A percentile compares a stretch with the other conserved stretches of the same genome.
phyloP scores from a whole-genome alignment of 2,329 filamentous ascomycete species.

The Colletotrichum euphorbiae region DNA sequence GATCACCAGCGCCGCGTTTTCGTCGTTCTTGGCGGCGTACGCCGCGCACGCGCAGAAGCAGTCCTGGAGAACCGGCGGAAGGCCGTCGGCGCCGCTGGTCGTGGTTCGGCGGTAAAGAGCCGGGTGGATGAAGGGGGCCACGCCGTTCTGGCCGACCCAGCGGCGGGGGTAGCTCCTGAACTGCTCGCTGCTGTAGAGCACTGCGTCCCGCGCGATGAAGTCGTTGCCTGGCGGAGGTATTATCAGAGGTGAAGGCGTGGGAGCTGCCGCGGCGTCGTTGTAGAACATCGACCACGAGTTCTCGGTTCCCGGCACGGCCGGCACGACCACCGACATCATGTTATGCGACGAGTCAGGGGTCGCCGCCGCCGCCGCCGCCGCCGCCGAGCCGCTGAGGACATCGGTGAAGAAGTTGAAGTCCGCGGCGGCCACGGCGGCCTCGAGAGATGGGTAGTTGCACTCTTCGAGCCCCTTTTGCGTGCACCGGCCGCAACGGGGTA shows the following conservation, averaged over 20 bases:
- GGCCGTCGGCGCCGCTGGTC: slow-evolving; percentile 36
- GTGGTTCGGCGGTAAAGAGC: slow-evolving; percentile 43
- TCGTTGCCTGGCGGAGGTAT: slow-evolving; percentile 21
- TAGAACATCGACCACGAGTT: slow-evolving; percentile 39
- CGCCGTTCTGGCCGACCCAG: slow-evolving; percentile 44
- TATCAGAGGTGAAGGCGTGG: slow-evolving; percentile 26
- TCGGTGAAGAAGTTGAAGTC: slow-evolving; percentile 46
- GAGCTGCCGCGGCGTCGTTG: slow-evolving; percentile 25
- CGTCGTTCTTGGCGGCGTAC: slow-evolving; percentile 44
- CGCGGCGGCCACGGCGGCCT: slow-evolving; percentile 39
- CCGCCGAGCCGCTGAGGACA: slow-evolving; percentile 37
- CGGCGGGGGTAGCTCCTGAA: slow-evolving; percentile 42
- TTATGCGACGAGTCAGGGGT: slow-evolving; percentile 34
- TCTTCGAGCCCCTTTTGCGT: slow-evolving; percentile 42
- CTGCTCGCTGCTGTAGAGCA: slow-evolving; percentile 40
- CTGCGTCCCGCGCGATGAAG: slow-evolving; percentile 31
- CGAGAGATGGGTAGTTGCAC: slow-evolving; percentile 44
- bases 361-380: slow-evolving; percentile 21
- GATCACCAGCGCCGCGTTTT: slow-evolving; percentile 44
- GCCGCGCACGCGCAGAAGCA: slow-evolving; percentile 45
- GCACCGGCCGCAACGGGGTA: slow-evolving; percentile 50
- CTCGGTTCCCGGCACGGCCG: slow-evolving; percentile 30
- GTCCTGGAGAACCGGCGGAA: slow-evolving; percentile 45
- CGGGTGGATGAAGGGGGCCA: slow-evolving; percentile 46
- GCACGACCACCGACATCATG: slow-evolving; percentile 32